A percentile compares a stretch with the other conserved stretches of the same genome.
These are phyloP conservation scores for Chytridium lagenaria DNA, from an alignment of 371 early-diverging fungal species.

Conservation along the genomic window DNA sequence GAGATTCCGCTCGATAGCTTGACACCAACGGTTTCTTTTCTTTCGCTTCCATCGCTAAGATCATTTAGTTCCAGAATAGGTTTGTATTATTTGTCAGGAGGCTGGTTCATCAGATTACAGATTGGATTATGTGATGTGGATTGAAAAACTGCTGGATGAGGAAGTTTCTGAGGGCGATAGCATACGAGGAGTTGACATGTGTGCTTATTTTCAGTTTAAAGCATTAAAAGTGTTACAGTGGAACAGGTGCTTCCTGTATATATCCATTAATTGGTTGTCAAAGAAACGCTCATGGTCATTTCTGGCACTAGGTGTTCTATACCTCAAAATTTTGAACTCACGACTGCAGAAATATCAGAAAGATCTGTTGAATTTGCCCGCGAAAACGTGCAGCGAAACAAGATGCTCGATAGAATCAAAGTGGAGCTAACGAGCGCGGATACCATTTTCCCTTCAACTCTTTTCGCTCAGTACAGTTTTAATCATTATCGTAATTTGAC, in stretches of 20 bases:
- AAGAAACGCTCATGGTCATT: constrained; percentile 59
- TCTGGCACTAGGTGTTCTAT: constrained; percentile 65
- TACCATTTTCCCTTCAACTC: too few species aligned
- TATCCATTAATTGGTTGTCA: constrained; percentile 74
- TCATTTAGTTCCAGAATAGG: constrained; percentile 7
- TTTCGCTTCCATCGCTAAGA: too few species aligned
- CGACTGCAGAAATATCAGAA: background rate
- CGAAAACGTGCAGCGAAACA: constrained; percentile 62
- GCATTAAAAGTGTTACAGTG: too few species aligned
- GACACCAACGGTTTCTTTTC: constrained; percentile 64
- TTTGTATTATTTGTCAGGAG: too few species aligned
- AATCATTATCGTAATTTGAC: too few species aligned
- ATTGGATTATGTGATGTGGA: constrained; percentile 73
- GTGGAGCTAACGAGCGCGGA: too few species aligned
- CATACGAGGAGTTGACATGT: constrained; percentile 69
- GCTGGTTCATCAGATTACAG: too few species aligned
- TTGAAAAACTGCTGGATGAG: constrained; percentile 62
- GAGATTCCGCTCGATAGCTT: constrained; percentile 70
- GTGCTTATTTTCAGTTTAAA: constrained; percentile 31
- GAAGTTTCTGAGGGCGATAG: background rate
- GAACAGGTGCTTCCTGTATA: constrained; percentile 78
- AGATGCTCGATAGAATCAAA: constrained; percentile 47
- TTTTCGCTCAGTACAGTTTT: too few species aligned
- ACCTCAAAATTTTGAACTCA: background rate
- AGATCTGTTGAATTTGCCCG: constrained; percentile 61